Conservation (phyloP, 75 land plant genomes). For the Gnetum montanum region DNA sequence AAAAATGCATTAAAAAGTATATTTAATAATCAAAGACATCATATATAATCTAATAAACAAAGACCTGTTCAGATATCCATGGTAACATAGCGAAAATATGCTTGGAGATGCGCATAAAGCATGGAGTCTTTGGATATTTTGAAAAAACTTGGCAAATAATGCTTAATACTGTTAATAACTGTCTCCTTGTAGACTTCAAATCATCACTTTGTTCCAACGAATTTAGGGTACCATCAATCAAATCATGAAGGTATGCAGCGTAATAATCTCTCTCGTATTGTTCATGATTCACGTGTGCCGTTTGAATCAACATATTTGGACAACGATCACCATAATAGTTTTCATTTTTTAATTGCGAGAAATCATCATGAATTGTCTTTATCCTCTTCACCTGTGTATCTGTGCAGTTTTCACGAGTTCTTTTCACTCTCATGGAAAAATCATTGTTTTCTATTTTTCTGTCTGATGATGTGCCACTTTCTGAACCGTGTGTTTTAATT, state of each 20-base stretch:
- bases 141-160: constrained; percentile 49
- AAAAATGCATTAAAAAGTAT: not conserved
- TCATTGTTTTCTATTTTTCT: constrained; percentile 1
- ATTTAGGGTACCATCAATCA: constrained; percentile 26
- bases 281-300: too few species aligned
- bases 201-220: constrained; percentile 17
- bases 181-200: constrained; percentile 18
- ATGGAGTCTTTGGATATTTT: constrained; percentile 18
- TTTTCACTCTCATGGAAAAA: constrained; percentile 30
- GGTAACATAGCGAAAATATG: constrained; percentile 48
- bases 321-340: not conserved
- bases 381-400: constrained; percentile 22
- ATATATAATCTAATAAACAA: not conserved
- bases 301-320: too few species aligned
- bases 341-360: not conserved
- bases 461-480: not conserved
- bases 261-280: constrained; percentile 17
- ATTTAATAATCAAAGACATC: not conserved
- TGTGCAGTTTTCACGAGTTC: constrained; percentile 8
- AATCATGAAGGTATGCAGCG: constrained; percentile 21
- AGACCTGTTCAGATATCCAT: constrained; percentile 73
- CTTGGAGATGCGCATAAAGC: constrained; percentile 30
- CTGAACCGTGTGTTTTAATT: constrained; percentile 4
- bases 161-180: constrained; percentile 50
- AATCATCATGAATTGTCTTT: constrained; percentile 14